Base-by-base conservation (phyloP, 2,329 filamentous ascomycete species). In the Onygenales sp. region DNA sequence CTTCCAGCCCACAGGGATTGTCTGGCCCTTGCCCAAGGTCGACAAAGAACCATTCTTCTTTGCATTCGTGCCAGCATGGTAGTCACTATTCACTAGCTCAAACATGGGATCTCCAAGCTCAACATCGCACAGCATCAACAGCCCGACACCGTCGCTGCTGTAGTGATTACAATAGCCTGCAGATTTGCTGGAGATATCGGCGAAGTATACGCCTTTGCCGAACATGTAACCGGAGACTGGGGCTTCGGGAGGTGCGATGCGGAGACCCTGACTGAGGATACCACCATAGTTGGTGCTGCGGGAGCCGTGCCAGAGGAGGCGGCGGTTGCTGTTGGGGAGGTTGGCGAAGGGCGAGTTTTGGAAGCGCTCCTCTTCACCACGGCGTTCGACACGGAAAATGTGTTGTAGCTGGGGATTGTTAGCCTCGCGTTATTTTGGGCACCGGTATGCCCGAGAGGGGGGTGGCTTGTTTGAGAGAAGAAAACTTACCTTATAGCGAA, bases 251-350 rank as follows among this genome's bases (percentile, higher is more conserved):
- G 90, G 90, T 6, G 90, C 90, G 59, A 95, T 95, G n/a, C 89
- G 86, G 6, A 95, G 79, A 59, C 90, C 90, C 68, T 95, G 88
- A 54, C 83, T 86, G 43, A 95, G 80, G 55, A 95, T 95, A 64
- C 89, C 90, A 63, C 86, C 89, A 59, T 85, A 95, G 67, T 95
- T 95, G 51, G 87, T 93, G 35, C 78, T 80, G 36, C 89, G 83
- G 13, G 87, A 91, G 13, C 90, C 89, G 65, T 95, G 90, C 90
- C 90, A 95, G 2, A 95, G 77, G 1, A 95, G 81, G 14, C 87
- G 82, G 27, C 86, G 81, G 64, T 93, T 81, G 47, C 79, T 80
- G n/a, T 77, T 72, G 8, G 76, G 65, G 47, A 78, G 62, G 2
- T 73, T 76, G 21, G 79, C 68, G 55, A 76, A 84, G 7, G 66